These are phyloP conservation scores for Termitomyces sp. DNA, from an alignment of 768 basidiomycete species.

Conservation along the genomic window DNA sequence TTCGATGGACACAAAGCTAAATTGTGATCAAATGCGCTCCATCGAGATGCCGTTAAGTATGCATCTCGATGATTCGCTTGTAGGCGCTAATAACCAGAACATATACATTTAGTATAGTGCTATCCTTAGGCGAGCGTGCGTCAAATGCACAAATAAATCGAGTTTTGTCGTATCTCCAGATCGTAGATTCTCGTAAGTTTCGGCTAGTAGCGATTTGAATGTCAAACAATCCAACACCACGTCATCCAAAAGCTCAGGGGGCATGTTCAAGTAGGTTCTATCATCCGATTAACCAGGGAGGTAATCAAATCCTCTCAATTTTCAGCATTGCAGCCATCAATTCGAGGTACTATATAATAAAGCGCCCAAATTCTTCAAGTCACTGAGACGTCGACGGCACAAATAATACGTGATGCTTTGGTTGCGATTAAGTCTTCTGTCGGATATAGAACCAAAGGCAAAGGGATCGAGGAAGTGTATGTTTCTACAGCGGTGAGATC, in stretches of 20 bases:
- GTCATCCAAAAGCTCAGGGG: no score
- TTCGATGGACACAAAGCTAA: constrained; percentile 12
- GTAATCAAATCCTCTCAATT: not conserved
- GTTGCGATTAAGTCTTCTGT: not conserved
- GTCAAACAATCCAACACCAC: no score
- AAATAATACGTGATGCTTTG: not conserved
- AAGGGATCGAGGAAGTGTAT: no score
- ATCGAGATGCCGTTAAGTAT: not conserved
- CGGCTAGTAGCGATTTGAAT: no score
- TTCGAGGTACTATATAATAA: not conserved
- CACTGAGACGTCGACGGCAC: not conserved
- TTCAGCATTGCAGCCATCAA: no score
- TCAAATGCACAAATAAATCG: no score
- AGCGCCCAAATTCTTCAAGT: no score
- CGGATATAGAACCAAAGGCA: no score
- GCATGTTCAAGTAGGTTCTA: not conserved
- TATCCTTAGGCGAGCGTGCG: not conserved
- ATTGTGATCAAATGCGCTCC: constrained; percentile 2
- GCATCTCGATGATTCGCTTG: not conserved
- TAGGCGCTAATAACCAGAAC: not conserved
- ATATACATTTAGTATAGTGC: not conserved
- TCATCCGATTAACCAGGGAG: not conserved
- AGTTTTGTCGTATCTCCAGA: not conserved
- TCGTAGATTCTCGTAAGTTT: no score
- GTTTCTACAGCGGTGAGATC: not conserved